Evolutionary conservation across 768 basidiomycete genomes (phyloP), one percentile per base, ranked within the genome.

Genomic region (Rhodocollybia butyracea): DNA sequence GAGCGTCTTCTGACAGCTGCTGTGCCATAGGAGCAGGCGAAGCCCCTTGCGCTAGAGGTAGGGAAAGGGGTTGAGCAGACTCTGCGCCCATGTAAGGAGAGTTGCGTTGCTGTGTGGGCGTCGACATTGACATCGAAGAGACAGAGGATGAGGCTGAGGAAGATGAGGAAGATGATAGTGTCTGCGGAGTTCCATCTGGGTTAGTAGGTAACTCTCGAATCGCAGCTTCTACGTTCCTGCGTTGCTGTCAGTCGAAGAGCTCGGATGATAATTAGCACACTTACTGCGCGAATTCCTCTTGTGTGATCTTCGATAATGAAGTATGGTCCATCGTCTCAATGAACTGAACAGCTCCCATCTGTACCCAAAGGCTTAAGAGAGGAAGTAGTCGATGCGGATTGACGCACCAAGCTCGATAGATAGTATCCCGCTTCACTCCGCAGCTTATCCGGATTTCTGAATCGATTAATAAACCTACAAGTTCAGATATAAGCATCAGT

Each of bases 271-370:
- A 31, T 45, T 24, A 19, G 19, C 38, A 26, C 46, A 60, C 75
- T 39, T 64, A 88, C 87, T 71, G 76, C 66, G 98, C 97, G 57
- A 99, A 99, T 59, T 98, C 93, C 41, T 89, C 88, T 67, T 94
- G 90, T 1, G 90, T 84, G 58, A 98, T 98, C 62, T 91, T 88
- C n/a, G 94, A 96, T 40, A 99, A 73, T 7, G 91, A 90, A 0
- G 93, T 88, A 56, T 95, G 91, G 67, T 98, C 97, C 92, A 99
- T 94, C 0, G 94, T 91, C 71, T 99, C 97, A 59, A 99, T 94
- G 68, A 98, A 99, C 1, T 92, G 91, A 32, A 98, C 91, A 2
- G 97, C 94, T 3, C 94, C 97, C 83, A 89, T 95, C 94, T 98
- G 59, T 7, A 29, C 19, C 51, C 31, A 11, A 24, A 29, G 11